Base-by-base conservation (phyloP, 1,284 basidiomycete species). In the Sphaerobolus stellatus region DNA sequence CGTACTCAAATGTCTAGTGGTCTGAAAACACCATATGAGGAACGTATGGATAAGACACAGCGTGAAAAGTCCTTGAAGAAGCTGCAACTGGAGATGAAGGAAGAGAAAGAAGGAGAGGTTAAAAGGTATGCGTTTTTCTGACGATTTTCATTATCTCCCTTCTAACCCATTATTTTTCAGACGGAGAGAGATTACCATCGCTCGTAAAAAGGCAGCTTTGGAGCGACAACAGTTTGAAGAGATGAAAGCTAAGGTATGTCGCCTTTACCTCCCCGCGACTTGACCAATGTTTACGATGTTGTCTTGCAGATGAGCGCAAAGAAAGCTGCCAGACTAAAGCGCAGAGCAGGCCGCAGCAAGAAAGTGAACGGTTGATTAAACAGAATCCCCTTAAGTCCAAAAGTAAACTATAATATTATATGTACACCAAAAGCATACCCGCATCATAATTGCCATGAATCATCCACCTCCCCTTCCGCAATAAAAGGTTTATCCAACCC, bases 401-500 rank as follows among this genome's bases (percentile, higher is more conserved):
- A 38, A 8, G 30, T 25, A n/a, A n/a, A n/a, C n/a, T n/a, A n/a
- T n/a, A n/a, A n/a, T n/a, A n/a, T n/a, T n/a, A n/a, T n/a, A n/a
- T n/a, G n/a, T n/a, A n/a, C n/a, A n/a, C n/a, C n/a, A n/a, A n/a
- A n/a, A n/a, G n/a, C n/a, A 31, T 54, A 28, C 31, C 45, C 45
- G 54, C 52, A 49, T 65, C 78, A 95, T 59, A 95, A 71, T 56
- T 83, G 80, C 92, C 92, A 94, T 57, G 88, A 91, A 40, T 78
- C 78, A 67, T 92, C 89, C 52, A 82, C 76, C 70, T 96, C 92
- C n/a, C 82, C 88, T 33, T 87, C 82, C 63, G 79, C 77, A 45
- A 94, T 80, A 67, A 97, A 97, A 14, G 92, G 86, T 69, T 83
- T 88, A 69, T 98, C 93, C 61, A 98, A 70, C 5, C 89, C 88